Evolutionary conservation across 2,329 filamentous ascomycete genomes (phyloP).

Genomic region (Fusarium palustre): DNA sequence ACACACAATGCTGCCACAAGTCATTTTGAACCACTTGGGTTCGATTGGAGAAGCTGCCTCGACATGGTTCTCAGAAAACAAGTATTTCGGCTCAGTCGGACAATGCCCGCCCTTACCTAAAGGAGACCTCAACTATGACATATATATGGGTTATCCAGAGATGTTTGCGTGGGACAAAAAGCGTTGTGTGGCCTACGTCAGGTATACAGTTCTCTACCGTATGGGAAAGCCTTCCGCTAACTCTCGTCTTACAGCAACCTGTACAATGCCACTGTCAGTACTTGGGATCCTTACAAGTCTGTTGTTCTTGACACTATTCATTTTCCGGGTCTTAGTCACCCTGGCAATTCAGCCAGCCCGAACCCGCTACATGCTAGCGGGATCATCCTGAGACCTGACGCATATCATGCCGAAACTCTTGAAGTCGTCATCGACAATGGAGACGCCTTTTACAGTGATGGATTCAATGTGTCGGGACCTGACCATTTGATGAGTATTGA

Average conservation of each 20-base stretch:
- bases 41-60: background rate
- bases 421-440: background rate
- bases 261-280: background rate
- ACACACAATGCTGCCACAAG: background rate
- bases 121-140: background rate
- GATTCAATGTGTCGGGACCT: background rate
- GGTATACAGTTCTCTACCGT: background rate
- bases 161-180: conserved; percentile 2
- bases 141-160: background rate
- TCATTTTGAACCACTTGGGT: background rate
- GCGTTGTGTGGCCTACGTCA: background rate
- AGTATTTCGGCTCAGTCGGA: background rate
- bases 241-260: background rate
- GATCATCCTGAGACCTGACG: background rate
- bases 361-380: background rate
- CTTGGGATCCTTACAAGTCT: background rate
- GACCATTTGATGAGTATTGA: background rate
- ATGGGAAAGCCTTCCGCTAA: background rate
- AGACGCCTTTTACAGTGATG: background rate
- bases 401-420: background rate
- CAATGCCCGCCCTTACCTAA: background rate
- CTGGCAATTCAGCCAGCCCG: background rate
- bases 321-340: background rate
- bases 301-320: background rate
- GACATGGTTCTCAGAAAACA: background rate